Evolutionary conservation across 2,329 filamentous ascomycete genomes (phyloP).

Genomic region (Aspergillus sp.): DNA sequence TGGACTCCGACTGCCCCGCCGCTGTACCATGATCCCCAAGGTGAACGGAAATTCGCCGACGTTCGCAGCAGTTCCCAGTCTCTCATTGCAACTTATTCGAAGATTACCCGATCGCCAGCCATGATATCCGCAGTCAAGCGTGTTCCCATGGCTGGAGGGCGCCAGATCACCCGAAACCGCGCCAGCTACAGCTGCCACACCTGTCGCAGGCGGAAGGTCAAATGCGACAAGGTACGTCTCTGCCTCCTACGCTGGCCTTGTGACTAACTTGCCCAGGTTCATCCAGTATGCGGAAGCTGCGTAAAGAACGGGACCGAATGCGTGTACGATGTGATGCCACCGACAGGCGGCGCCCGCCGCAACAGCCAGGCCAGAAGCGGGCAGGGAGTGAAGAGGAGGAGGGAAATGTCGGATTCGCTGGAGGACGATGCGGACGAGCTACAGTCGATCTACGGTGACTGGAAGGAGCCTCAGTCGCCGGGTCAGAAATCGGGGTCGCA

Average conservation of each 20-base stretch:
- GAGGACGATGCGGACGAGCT: slow-evolving; percentile 26
- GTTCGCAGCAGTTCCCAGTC: slow-evolving; percentile 7
- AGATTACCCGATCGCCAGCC: slow-evolving; percentile 5
- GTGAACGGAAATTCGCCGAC: slow-evolving; percentile 14
- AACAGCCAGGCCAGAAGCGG: slow-evolving; percentile 8
- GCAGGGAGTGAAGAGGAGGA: slow-evolving; percentile 28
- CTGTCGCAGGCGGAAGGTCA: slow-evolving; percentile 39
- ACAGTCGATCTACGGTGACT: slow-evolving; percentile 21
- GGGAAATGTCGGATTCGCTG: slow-evolving; percentile 17
- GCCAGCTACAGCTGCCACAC: slow-evolving; percentile 40
- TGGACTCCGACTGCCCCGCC: slow-evolving; percentile 13
- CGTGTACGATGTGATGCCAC: slow-evolving; percentile 29
- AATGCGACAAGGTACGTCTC: slow-evolving; percentile 33
- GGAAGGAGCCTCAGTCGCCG: slow-evolving; percentile 16
- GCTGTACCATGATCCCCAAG: slow-evolving; percentile 13
- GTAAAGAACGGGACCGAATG: slow-evolving; percentile 35
- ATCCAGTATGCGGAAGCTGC: slow-evolving; percentile 39
- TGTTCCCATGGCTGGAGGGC: slow-evolving; percentile 18
- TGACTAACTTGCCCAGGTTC: slow-evolving; percentile 20
- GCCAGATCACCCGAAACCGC: slow-evolving; percentile 40
- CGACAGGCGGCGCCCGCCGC: slow-evolving; percentile 13
- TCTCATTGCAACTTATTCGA: slow-evolving; percentile 4
- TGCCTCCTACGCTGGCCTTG: not conserved
- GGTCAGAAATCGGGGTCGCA: slow-evolving; percentile 21
- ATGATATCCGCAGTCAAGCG: slow-evolving; percentile 3